These are phyloP conservation scores for Lactarius vividus DNA, from an alignment of 768 basidiomycete genomes.

Conservation along the genomic window DNA sequence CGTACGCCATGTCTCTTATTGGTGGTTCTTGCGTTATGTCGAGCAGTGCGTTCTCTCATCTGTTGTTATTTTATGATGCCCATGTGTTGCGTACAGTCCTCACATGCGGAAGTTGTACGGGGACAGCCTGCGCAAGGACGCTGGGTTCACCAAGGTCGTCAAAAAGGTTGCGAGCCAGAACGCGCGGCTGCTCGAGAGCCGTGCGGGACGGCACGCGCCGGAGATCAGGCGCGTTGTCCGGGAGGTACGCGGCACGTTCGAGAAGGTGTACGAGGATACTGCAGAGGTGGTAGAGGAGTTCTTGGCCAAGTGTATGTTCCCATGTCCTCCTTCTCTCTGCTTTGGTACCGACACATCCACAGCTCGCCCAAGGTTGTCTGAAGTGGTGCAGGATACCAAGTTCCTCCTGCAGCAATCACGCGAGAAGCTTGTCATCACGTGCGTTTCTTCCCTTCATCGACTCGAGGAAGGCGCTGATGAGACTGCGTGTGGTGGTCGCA, in stretches of 20 bases:
- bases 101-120: conserved; percentile 98
- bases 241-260: conserved; percentile 92
- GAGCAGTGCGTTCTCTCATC: conserved; percentile 67
- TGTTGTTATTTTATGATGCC: neutral
- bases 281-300: conserved; percentile 93
- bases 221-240: conserved; percentile 80
- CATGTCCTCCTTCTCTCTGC: neutral
- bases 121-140: conserved; percentile 88
- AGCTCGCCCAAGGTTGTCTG: conserved; percentile 88
- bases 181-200: conserved; percentile 67
- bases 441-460: conserved; percentile 34
- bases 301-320: conserved; percentile 76
- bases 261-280: conserved; percentile 94
- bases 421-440: conserved; percentile 92
- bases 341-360: conserved; percentile 13
- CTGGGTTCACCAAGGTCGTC: conserved; percentile 97
- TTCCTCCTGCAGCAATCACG: conserved; percentile 86
- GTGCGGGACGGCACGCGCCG: conserved; percentile 78
- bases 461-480: neutral
- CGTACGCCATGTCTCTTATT: conserved; percentile 81
- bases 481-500: conserved; percentile 28
- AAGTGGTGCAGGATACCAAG: conserved; percentile 92
- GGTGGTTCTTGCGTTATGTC: conserved; percentile 93
- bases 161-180: conserved; percentile 88
- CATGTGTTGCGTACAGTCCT: conserved; percentile 54